These are phyloP conservation scores for Nymphaea colorata DNA, from an alignment of 164 flowering plant genomes.

Conservation along the genomic window DNA sequence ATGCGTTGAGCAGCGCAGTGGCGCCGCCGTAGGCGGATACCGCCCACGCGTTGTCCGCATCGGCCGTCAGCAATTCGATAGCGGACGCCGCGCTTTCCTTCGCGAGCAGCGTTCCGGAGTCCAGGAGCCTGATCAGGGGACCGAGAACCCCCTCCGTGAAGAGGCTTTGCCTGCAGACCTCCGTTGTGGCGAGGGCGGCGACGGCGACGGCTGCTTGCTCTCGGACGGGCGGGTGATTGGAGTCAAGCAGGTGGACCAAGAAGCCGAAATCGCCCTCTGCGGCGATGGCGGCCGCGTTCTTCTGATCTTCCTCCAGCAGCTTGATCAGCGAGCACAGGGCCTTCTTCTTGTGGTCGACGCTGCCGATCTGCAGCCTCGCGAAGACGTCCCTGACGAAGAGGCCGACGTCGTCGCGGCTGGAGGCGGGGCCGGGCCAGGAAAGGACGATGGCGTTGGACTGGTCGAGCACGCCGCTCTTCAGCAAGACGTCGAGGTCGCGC, in stretches of 20 bases:
- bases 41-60: conserved; percentile 74
- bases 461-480: conserved; percentile 62
- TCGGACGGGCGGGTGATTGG: conserved; percentile 23
- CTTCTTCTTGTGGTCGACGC: conserved; percentile 61
- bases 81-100: conserved; percentile 63
- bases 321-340: conserved; percentile 61
- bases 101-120: conserved; percentile 29
- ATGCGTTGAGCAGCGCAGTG: conserved; percentile 40
- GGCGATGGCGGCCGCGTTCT: conserved; percentile 35
- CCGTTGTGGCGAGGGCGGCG: conserved; percentile 35
- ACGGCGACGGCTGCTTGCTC: conserved; percentile 47
- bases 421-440: conserved; percentile 41
- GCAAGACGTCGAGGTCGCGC: conserved; percentile 49
- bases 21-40: conserved; percentile 74
- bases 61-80: conserved; percentile 52
- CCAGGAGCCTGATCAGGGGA: conserved; percentile 57
- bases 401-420: conserved; percentile 37
- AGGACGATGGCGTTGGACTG: conserved; percentile 64
- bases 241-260: conserved; percentile 48
- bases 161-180: conserved; percentile 28
- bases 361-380: conserved; percentile 69
- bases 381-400: conserved; percentile 58
- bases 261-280: conserved; percentile 48
- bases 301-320: conserved; percentile 35
- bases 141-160: conserved; percentile 78